These are phyloP conservation scores for Aspergillus incahuasiensis DNA, from an alignment of 495 filamentous ascomycete species.

Conservation along the genomic window DNA sequence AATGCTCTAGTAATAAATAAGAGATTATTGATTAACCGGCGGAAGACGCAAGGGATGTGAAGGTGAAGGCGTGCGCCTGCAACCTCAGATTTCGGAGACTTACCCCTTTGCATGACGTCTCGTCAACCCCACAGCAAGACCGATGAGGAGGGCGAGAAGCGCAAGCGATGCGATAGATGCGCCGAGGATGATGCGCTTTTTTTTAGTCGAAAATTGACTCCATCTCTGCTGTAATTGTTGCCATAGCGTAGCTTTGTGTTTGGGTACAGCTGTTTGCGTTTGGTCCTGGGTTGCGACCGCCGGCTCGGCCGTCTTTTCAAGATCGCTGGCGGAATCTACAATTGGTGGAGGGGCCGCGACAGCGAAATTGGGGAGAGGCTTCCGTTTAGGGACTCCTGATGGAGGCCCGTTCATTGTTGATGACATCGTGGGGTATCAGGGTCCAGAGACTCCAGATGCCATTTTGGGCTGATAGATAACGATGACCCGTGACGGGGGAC, in stretches of 20 bases:
- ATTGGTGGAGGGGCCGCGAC: background rate
- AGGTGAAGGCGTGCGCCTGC: background rate
- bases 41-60: background rate
- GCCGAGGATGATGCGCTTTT: slow-evolving; percentile 21
- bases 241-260: slow-evolving; percentile 5
- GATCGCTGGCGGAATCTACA: background rate
- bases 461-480: background rate
- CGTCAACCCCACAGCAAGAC: slow-evolving; percentile 51
- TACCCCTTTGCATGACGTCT: slow-evolving; percentile 18
- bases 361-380: slow-evolving; percentile 10
- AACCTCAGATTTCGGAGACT: background rate
- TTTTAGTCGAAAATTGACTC: slow-evolving; percentile 16
- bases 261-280: background rate
- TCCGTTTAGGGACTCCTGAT: slow-evolving; percentile 15
- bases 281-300: background rate
- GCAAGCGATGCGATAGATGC: slow-evolving; percentile 26
- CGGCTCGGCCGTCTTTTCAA: slow-evolving; percentile 3
- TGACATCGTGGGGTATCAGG: background rate
- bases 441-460: too few species aligned
- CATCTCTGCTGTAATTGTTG: background rate
- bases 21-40: background rate
- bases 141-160: slow-evolving; percentile 50
- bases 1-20: background rate
- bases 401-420: background rate
- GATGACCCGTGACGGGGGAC: background rate